Conservation (phyloP, 2,329 filamentous ascomycete genomes). For the Sporothrix pseudoabietina region DNA sequence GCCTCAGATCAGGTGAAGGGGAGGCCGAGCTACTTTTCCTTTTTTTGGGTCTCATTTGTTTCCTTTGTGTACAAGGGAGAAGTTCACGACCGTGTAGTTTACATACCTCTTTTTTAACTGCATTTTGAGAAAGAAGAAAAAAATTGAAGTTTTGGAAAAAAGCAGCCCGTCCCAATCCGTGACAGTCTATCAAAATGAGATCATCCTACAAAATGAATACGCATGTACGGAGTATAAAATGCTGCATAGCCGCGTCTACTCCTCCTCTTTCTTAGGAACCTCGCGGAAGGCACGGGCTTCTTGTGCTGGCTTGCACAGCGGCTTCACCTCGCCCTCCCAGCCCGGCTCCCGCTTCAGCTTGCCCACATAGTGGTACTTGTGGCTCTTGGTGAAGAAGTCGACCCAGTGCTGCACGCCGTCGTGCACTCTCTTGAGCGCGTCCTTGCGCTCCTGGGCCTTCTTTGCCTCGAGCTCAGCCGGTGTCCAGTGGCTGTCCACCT, state of each 20-base stretch:
- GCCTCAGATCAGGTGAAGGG: not conserved
- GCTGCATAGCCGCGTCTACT: not conserved
- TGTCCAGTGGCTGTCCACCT: constrained; percentile 61
- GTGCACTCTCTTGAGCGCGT: constrained; percentile 66
- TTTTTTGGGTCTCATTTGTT: constrained; percentile 6
- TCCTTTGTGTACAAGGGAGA: constrained; percentile 23
- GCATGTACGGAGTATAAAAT: too few relatives aligned
- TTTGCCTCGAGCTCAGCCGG: constrained; percentile 56
- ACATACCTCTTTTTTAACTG: constrained; percentile 22
- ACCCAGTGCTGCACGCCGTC: constrained; percentile 78
- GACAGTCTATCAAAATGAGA: not conserved
- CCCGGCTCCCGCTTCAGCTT: constrained; percentile 64
- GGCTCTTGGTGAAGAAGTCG: constrained; percentile 75
- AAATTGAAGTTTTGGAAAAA: constrained; percentile 16
- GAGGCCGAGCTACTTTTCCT: constrained; percentile 19
- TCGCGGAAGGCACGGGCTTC: constrained; percentile 59
- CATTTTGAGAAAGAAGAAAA: not conserved
- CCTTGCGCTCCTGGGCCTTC: constrained; percentile 63
- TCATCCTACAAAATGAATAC: not conserved
- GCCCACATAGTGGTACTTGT: constrained; percentile 81
- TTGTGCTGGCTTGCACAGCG: constrained; percentile 71
- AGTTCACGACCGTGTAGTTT: constrained; percentile 25
- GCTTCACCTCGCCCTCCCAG: constrained; percentile 63
- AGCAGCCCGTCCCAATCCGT: not conserved
- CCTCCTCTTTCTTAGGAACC: constrained; percentile 53